phyloP scores from a whole-genome alignment of 2,329 filamentous ascomycete species.

The Hypoxylon sp. region DNA sequence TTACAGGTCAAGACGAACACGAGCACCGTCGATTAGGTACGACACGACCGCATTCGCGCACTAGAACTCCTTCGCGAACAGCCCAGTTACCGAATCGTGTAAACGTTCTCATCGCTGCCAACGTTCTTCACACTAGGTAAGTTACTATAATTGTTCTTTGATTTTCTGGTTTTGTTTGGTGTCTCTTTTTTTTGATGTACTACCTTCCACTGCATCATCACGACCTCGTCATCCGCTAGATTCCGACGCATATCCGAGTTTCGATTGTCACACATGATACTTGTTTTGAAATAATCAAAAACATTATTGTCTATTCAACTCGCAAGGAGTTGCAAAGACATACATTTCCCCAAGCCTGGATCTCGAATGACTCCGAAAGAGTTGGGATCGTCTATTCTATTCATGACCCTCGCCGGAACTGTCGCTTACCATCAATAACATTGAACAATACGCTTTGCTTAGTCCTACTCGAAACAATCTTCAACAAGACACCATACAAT shows the following conservation, averaged over 20 bases:
- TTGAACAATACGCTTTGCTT: not conserved
- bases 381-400: not conserved
- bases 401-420: not conserved
- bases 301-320: not conserved
- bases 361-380: conserved; percentile 3
- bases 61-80: conserved; percentile 30
- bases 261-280: conserved; percentile 14
- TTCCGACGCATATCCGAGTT: conserved; percentile 30
- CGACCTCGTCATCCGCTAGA: conserved; percentile 3
- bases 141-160: conserved; percentile 6
- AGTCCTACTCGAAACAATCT: not conserved
- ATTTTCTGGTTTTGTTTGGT: not conserved
- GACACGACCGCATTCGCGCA: conserved; percentile 30
- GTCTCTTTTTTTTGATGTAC: not conserved
- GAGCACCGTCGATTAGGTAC: conserved; percentile 23
- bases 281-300: not conserved
- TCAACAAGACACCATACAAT: conserved; percentile 10
- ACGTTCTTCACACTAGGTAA: conserved; percentile 33
- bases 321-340: not conserved
- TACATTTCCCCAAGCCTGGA: not conserved
- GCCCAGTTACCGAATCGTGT: conserved; percentile 4
- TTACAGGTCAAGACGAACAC: conserved; percentile 33
- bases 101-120: conserved; percentile 21
- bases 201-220: not conserved
- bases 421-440: not conserved